Evolutionary conservation across 345 rosid genomes (phyloP), one percentile per base, ranked within the genome.

Genomic region (Brassica incana): DNA sequence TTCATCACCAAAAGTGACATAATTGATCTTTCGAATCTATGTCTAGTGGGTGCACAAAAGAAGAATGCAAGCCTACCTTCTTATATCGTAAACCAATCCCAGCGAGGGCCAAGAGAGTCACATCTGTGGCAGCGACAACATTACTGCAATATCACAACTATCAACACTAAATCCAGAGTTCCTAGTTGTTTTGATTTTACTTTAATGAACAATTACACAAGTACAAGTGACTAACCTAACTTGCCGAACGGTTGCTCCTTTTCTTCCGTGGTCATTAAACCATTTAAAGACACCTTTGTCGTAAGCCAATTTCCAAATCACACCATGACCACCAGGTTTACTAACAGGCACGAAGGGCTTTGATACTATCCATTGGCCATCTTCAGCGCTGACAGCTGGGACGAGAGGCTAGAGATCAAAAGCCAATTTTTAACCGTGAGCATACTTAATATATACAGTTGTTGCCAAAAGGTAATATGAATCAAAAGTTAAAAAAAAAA

Each of bases 301-400:
- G 72, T 87, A 78, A 65, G 99, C 99, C 79, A 95, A 90, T 86
- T 95, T 95, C 99, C 99, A 95, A 78, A 95, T 90, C 20, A 86
- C 97, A 72, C 94, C 99, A 88, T 92, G 97, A 82, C 99, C 99
- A 82, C 97, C 97, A 32, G 97, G 99, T 83, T 92, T 92, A 83
- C 92, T 92, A 75, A 95, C 89, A 54, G 97, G 97, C 59, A 84
- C 82, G 25, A 89, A 92, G 33, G 97, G 95, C 81, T 86, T 85
- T 75, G 81, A 84, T 40, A 89, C 85, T 84, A 91, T 67, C 97
- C 99, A 92, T 78, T 87, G 91, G 59, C 97, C 99, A 84, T 92
- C 91, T 84, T 88, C 91, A 29, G 91, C 91, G 78, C 87, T 86
- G 69, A 92, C 87, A 70, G 95, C 84, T 23, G 97, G 97, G 84